Evolutionary conservation across 2,329 filamentous ascomycete genomes (phyloP), one percentile per base, ranked within the genome.

Genomic region (Clarireedia paspali): DNA sequence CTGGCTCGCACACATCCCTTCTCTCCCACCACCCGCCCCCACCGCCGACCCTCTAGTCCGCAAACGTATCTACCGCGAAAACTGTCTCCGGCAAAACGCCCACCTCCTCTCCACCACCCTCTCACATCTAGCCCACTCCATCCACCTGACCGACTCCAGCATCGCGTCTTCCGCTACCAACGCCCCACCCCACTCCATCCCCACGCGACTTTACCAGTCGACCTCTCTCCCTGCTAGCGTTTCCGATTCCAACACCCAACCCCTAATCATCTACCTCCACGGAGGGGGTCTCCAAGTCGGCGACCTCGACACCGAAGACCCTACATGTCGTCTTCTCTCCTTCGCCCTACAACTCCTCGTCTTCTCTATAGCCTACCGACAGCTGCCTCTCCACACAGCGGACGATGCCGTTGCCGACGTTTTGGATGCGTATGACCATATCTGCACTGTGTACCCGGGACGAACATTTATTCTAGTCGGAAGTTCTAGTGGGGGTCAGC

Each of bases 291-390:
- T 79, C 2, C 65, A 66, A 27, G 73, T 78, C 34, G 77, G 77
- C 10, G 74, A 77, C 53, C 72, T 74, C 2, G 74, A 78, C 58
- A 76, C 72, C 57, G 76, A 79, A 62, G 75, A 79, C 47, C 64
- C 77, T 1, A 72, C 74, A 2, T 77, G 75, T 61, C 71, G 75
- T 0, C 71, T 70, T 26, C 69, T 78, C 23, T 61, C 72, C 26
- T 69, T 71, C 23, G 66, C 63, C 6, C 55, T 68, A 0, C 57
- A 59, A 7, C 60, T 63, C 38, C 62, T 68, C 2, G 67, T 79
- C 27, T 77, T 74, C 62, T 78, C 75, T 0, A 65, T 77, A 34
- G 71, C 71, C 14, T 79, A 79, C 63, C 70, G 76, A 3, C 69
- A 78, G 6, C 69, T 76, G 61, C 75, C 75, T 0, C 59, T 68